phyloP scores from a whole-genome alignment of 495 filamentous ascomycete species.

The Saxophila tyrrhenica region DNA sequence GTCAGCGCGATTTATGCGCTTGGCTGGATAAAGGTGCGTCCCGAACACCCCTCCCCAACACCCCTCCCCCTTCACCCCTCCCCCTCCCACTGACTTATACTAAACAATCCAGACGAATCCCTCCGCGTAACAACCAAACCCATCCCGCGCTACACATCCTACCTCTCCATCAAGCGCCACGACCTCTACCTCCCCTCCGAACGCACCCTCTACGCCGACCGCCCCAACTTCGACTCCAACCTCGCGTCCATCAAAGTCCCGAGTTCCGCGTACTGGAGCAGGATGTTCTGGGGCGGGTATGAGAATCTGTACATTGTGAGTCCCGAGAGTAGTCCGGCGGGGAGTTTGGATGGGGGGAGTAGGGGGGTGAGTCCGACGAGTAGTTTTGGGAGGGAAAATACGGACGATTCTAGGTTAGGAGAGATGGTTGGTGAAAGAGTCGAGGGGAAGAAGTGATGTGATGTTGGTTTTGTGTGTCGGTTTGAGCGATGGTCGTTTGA shows the following conservation, averaged over 20 bases:
- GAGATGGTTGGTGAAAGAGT: neutral
- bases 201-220: conserved; percentile 20
- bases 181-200: conserved; percentile 29
- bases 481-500: neutral
- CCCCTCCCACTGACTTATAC: neutral
- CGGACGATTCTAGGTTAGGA: neutral
- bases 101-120: conserved; percentile 22
- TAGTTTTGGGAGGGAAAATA: neutral
- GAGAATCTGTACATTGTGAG: conserved; percentile 31
- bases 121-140: conserved; percentile 28
- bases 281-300: conserved; percentile 26
- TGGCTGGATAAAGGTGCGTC: conserved; percentile 26
- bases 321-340: conserved; percentile 19
- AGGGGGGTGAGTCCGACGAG: neutral
- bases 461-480: neutral
- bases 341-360: conserved; percentile 6
- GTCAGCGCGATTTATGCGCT: conserved; percentile 28
- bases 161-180: conserved; percentile 27
- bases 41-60: neutral
- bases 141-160: conserved; percentile 28
- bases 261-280: conserved; percentile 26
- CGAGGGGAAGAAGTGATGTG: neutral
- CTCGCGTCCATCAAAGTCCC: conserved; percentile 31
- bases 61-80: neutral
- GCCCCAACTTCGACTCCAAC: conserved; percentile 27